Evolutionary conservation across 768 basidiomycete species (phyloP).

Genomic region (Strobilomyces echinocephalus): DNA sequence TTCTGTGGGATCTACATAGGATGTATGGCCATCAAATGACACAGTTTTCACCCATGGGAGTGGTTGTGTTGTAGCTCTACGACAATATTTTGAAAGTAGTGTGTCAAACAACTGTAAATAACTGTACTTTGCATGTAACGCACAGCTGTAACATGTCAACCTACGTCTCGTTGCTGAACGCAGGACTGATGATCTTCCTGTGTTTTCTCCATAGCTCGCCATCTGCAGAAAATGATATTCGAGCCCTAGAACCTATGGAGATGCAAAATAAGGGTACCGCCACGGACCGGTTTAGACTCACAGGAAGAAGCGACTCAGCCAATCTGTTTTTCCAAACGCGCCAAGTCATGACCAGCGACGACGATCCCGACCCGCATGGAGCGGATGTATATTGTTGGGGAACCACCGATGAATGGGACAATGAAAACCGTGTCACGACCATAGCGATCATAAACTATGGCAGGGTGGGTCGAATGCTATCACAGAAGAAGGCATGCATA

Average conservation of each 20-base stretch:
- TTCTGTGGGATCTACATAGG: no score
- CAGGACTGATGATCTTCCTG: slow-evolving; percentile 17
- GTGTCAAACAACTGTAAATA: no score
- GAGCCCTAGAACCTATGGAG: slow-evolving; percentile 16
- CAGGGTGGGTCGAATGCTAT: neutral
- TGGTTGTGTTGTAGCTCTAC: no score
- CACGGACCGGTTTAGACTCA: slow-evolving; percentile 5
- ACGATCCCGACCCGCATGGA: slow-evolving; percentile 20
- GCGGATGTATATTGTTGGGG: slow-evolving; percentile 21
- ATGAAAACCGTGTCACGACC: slow-evolving; percentile 20
- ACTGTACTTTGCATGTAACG: neutral
- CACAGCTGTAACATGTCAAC: neutral
- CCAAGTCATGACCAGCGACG: slow-evolving; percentile 12
- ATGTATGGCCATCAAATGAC: no score
- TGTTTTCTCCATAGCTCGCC: slow-evolving; percentile 20
- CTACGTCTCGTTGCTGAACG: slow-evolving; percentile 23
- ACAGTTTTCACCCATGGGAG: no score
- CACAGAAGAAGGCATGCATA: neutral
- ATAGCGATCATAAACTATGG: slow-evolving; percentile 18
- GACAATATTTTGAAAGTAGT: no score
- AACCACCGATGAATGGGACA: slow-evolving; percentile 16
- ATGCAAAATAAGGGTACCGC: neutral
- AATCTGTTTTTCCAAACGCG: slow-evolving; percentile 17
- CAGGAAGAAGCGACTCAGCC: slow-evolving; percentile 11
- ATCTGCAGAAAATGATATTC: slow-evolving; percentile 11